Evolutionary conservation across 352 stramenopile species (phyloP), one percentile per base, ranked within the genome.

Genomic region (Globisporangium abappressorium): DNA sequence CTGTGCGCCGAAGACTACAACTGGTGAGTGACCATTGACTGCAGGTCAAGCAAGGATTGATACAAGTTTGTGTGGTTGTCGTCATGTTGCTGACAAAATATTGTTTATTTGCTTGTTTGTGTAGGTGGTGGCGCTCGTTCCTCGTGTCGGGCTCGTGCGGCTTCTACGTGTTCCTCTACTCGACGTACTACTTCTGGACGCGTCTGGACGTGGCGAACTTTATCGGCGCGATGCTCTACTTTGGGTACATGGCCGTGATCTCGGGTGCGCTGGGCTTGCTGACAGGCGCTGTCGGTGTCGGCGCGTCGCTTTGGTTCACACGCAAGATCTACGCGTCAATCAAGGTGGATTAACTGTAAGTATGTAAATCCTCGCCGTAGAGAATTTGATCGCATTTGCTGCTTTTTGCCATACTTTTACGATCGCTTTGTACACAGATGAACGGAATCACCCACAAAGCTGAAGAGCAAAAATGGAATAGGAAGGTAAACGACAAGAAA

Each of bases 1-100:
- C 94, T 99, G 14, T 99, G 97, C 75, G 84, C 94, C 33, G 98
- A 99, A 82, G 98, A 99, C 84, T 99, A 99, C 84, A 96, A 99
- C 82, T 99, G 98, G 98, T 99, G 73, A 68, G 84, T 82, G 61
- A 5, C 15, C 11, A 18, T 15, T 62, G 9, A 33, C 34, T 14
- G 34, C 30, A 5, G 34, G 34, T 41, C 34, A 41, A 41, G 30
- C 30, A 46, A 20, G 41, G 41, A 14, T 47, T 46, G 36, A 28
- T n/a, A 9, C 41, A 49, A 49, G 41, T 15, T 11, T 49, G 30
- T 69, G 22, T 26, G 66, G 15, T 53, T 70, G 34, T 30, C 20
- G 34, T 30, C 20, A 60, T 41, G 12, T 53, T 20, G 4, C 47
- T 49, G 12, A 47, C n/a, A 38, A 1, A 5, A 14, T 24, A 14